A percentile compares a stretch with the other conserved stretches of the same genome.
phyloP scores from a whole-genome alignment of 1,284 basidiomycete species.

The Tilletia caries region DNA sequence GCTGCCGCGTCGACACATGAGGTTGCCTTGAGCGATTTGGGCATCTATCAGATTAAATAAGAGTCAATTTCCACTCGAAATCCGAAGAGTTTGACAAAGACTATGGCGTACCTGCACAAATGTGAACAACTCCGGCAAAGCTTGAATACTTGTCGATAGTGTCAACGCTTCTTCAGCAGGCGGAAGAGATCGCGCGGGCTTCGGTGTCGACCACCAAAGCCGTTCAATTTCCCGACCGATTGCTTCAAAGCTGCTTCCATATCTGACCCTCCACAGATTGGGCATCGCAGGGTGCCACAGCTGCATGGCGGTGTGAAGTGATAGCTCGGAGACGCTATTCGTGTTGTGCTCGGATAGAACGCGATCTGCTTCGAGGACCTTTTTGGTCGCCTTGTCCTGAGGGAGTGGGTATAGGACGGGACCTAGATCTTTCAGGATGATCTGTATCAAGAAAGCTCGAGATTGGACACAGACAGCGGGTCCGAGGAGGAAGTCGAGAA shows the following conservation, averaged over 20 bases:
- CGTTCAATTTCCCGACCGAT: not conserved
- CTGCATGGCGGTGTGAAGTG: not conserved
- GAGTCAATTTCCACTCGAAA: not conserved
- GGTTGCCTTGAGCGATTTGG: not conserved
- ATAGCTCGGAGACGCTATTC: not conserved
- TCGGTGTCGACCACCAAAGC: not conserved
- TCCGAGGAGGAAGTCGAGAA: not conserved
- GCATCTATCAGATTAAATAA: not conserved
- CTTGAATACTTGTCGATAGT: too few relatives aligned
- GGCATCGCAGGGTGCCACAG: constrained; percentile 11
- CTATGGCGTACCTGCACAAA: not conserved
- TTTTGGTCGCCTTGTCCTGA: not conserved
- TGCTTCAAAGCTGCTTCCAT: not conserved
- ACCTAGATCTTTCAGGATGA: constrained; percentile 8
- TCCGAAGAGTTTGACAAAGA: not conserved
- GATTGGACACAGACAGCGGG: not conserved
- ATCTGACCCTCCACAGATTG: not conserved
- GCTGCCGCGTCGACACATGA: not conserved
- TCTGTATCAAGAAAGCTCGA: not conserved
- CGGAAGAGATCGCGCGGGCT: not conserved
- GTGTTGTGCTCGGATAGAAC: not conserved
- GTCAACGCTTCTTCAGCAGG: too few relatives aligned
- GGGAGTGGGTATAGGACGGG: constrained; percentile 4
- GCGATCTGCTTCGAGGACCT: not conserved
- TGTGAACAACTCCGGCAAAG: not conserved